Evolutionary conservation across 768 basidiomycete species (phyloP).

Genomic region (Leccinellum rugosiceps): DNA sequence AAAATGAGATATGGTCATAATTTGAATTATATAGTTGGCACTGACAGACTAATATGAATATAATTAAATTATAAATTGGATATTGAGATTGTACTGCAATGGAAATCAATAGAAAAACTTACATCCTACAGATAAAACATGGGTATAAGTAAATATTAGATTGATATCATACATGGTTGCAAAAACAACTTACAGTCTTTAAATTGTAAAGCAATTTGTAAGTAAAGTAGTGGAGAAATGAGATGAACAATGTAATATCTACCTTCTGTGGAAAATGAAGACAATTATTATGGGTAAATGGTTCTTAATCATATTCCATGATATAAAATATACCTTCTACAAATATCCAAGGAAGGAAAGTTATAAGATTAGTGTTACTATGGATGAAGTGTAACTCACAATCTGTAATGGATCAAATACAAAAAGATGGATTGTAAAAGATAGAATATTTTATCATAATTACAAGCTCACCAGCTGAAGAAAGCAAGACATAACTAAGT

Average conservation of each 20-base stretch:
- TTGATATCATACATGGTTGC: not conserved
- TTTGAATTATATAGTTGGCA: not conserved
- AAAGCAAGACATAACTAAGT: no score
- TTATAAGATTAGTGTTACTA: not conserved
- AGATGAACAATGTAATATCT: not conserved
- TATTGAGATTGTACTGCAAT: not conserved
- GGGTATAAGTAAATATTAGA: not conserved
- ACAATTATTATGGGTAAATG: not conserved
- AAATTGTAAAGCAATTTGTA: not conserved
- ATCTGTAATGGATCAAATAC: no score
- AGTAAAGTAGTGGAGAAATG: not conserved
- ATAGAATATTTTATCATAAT: no score
- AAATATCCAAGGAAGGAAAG: not conserved
- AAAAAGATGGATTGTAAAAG: no score
- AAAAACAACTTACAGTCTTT: not conserved
- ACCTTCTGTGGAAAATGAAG: not conserved
- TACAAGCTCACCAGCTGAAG: no score
- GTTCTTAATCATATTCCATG: not conserved
- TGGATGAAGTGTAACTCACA: no score
- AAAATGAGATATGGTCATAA: not conserved
- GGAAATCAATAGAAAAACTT: not conserved
- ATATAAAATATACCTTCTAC: not conserved
- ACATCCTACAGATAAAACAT: not conserved
- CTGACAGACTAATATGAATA: not conserved
- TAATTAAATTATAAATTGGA: not conserved